phyloP scores from a whole-genome alignment of 257 asterid species.

The Verbascum thapsus region DNA sequence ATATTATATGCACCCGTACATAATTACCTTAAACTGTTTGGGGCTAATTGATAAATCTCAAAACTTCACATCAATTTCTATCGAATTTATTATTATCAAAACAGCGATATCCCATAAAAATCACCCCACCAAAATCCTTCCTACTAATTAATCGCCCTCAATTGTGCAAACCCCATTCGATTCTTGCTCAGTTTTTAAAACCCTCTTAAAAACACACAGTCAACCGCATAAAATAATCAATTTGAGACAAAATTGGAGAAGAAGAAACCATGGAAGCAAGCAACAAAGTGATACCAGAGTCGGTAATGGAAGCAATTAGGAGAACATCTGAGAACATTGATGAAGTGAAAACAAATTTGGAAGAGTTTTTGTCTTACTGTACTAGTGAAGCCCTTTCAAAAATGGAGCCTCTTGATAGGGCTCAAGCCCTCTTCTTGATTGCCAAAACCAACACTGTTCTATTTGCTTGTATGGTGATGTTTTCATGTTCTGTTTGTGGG shows the following conservation, averaged over 20 bases:
- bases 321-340: conserved; percentile 71
- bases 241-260: too few relatives aligned
- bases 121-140: conserved; percentile 12
- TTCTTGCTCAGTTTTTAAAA: conserved; percentile 14
- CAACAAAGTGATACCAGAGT: conserved; percentile 57
- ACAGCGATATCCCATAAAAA: too few relatives aligned
- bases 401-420: conserved; percentile 85
- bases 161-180: conserved; percentile 3
- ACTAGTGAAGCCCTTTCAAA: conserved; percentile 61
- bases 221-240: too few relatives aligned
- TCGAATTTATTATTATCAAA: too few relatives aligned
- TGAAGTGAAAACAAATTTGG: conserved; percentile 64
- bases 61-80: not conserved
- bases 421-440: conserved; percentile 64
- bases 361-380: conserved; percentile 60
- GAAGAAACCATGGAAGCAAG: conserved; percentile 39
- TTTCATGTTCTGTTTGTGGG: conserved; percentile 26
- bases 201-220: conserved; percentile 22
- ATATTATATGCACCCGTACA: too few relatives aligned
- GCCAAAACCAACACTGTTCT: conserved; percentile 76
- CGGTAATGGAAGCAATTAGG: conserved; percentile 71
- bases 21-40: conserved; percentile 15
- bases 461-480: conserved; percentile 58
- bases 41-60: conserved; percentile 4
- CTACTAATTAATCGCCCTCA: not conserved